These are phyloP conservation scores for Candida boidinii DNA, from an alignment of 805 yeast genomes.

Conservation along the genomic window DNA sequence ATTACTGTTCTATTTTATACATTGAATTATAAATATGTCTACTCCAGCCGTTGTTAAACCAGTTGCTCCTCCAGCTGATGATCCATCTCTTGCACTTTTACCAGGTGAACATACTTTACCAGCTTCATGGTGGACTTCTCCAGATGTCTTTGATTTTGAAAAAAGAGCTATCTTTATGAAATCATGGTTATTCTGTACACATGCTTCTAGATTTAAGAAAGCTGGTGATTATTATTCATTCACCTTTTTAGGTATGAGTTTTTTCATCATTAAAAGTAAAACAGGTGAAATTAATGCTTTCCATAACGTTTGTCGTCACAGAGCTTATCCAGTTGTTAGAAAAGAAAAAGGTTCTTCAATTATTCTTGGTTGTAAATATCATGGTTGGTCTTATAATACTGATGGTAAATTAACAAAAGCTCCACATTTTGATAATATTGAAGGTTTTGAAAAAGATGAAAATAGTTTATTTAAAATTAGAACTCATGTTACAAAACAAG, in stretches of 20 bases:
- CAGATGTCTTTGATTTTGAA: conserved; percentile 48
- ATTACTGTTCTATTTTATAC: too few relatives aligned
- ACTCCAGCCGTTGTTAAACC: conserved; percentile 16
- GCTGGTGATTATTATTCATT: conserved; percentile 50
- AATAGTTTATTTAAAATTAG: conserved; percentile 48
- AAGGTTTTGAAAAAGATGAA: conserved; percentile 47
- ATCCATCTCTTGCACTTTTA: conserved; percentile 20
- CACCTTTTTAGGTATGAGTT: conserved; percentile 43
- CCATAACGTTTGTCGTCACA: conserved; percentile 58
- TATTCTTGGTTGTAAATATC: conserved; percentile 52
- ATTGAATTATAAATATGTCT: conserved; percentile 12
- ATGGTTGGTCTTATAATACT: conserved; percentile 60
- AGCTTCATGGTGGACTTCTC: conserved; percentile 60
- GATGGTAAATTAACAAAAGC: conserved; percentile 53
- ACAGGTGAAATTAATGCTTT: conserved; percentile 47
- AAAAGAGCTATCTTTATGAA: conserved; percentile 48
- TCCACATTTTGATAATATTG: conserved; percentile 52
- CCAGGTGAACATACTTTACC: conserved; percentile 49
- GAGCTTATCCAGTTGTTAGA: conserved; percentile 55
- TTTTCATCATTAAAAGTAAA: conserved; percentile 46
- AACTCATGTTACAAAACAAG: conserved; percentile 46
- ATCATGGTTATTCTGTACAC: conserved; percentile 49
- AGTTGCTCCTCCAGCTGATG: conserved; percentile 20
- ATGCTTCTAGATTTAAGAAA: conserved; percentile 42
- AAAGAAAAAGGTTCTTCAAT: conserved; percentile 52